Conservation (phyloP, 1,284 basidiomycete genomes). For the Tilletia walkeri region DNA sequence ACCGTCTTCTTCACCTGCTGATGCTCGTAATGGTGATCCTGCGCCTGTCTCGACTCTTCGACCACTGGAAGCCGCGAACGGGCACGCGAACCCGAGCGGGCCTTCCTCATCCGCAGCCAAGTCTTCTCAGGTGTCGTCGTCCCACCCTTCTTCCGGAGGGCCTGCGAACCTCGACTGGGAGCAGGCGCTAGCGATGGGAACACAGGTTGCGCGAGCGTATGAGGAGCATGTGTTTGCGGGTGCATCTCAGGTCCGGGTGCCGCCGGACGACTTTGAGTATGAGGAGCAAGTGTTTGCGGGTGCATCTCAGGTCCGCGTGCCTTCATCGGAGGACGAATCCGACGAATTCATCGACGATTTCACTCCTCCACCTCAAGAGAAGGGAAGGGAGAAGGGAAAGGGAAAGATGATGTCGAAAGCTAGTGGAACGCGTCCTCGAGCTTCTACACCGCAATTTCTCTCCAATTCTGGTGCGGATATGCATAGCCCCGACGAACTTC, state of each 20-base stretch:
- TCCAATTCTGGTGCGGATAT: no score
- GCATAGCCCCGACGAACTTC: no score
- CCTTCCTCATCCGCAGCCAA: background rate
- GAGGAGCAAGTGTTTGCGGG: background rate
- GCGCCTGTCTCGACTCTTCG: background rate
- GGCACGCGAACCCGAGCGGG: background rate
- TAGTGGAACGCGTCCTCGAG: no score
- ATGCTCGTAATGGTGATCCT: no score
- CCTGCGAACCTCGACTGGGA: background rate
- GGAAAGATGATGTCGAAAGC: no score
- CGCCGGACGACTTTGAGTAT: background rate
- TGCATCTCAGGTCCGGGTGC: background rate
- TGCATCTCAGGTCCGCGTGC: background rate
- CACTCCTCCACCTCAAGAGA: background rate
- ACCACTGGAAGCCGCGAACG: background rate
- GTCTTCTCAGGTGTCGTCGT: background rate
- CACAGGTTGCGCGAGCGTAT: background rate
- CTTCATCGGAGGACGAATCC: background rate
- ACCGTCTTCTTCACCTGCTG: no score
- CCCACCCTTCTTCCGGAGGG: no score
- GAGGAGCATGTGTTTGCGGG: background rate
- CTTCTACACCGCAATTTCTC: no score
- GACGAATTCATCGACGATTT: background rate
- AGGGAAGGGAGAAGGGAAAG: no score
- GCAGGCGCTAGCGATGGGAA: background rate